Evolutionary conservation across 352 stramenopile genomes (phyloP).

Genomic region (Phytophthora hibernalis): DNA sequence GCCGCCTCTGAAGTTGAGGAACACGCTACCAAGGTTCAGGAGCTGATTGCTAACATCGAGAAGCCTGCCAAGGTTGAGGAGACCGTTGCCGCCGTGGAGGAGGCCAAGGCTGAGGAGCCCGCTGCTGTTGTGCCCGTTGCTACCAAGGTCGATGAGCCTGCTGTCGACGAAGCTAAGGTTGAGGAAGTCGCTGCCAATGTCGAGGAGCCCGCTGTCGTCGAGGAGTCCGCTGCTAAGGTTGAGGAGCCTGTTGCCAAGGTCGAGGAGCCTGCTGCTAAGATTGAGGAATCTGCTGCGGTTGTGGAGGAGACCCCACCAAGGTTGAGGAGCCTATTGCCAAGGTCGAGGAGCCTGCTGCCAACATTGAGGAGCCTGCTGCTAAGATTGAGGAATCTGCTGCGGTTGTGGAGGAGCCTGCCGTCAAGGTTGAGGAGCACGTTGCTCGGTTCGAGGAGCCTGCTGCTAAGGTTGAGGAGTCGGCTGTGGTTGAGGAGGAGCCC

Average conservation of each 20-base stretch:
- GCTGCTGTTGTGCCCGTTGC: no score
- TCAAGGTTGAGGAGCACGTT: no score
- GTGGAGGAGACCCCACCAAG: no score
- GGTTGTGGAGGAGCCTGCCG: no score
- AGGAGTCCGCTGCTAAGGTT: background rate
- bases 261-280: slow-evolving; percentile 1
- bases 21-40: background rate
- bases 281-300: no score
- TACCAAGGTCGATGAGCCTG: background rate
- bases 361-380: slow-evolving; percentile 1
- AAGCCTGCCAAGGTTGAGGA: slow-evolving; percentile 3
- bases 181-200: slow-evolving; percentile 6
- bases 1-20: background rate
- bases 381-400: no score
- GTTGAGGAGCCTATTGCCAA: no score
- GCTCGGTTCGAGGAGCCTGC: slow-evolving; percentile 1
- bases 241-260: slow-evolving; percentile 3
- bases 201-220: background rate
- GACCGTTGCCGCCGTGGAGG: background rate
- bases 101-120: background rate
- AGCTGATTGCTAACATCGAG: slow-evolving; percentile 8
- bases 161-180: background rate
- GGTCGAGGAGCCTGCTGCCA: no score
- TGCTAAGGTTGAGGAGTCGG: background rate
- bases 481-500: slow-evolving; percentile 6